phyloP scores from a whole-genome alignment of 1,139 yeast species.

The Taphrina pruni region DNA sequence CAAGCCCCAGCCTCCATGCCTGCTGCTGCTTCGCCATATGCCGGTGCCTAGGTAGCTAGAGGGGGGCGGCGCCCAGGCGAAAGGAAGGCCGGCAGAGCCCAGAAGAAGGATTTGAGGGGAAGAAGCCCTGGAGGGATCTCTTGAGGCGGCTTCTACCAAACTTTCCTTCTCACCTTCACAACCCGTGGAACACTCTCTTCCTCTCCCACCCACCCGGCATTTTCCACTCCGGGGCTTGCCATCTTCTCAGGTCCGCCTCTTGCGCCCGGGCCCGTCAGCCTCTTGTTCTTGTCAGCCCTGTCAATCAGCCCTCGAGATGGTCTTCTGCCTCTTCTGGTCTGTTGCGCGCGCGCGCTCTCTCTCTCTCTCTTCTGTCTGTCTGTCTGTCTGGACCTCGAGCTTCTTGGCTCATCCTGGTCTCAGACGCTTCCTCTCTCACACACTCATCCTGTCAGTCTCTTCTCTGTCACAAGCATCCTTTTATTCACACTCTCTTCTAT shows the following conservation, averaged over 20 bases:
- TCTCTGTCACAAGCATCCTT: neutral
- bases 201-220: no score
- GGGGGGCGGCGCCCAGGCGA: no score
- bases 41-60: no score
- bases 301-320: neutral
- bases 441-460: neutral
- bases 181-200: no score
- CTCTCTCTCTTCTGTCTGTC: neutral
- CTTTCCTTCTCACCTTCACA: neutral
- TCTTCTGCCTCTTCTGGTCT: no score
- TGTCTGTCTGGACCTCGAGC: neutral
- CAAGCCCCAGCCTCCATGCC: neutral
- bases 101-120: no score
- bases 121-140: no score
- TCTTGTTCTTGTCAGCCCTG: neutral
- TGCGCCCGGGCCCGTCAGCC: conserved; percentile 11
- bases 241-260: no score
- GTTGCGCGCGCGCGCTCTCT: neutral
- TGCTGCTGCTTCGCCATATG: no score
- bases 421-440: neutral
- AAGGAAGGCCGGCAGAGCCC: no score
- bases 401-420: neutral
- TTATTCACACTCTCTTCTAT: no score
- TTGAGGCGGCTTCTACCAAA: neutral
- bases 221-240: no score